Evolutionary conservation across 2,329 filamentous ascomycete genomes (phyloP).

Genomic region (Beauveria australis): DNA sequence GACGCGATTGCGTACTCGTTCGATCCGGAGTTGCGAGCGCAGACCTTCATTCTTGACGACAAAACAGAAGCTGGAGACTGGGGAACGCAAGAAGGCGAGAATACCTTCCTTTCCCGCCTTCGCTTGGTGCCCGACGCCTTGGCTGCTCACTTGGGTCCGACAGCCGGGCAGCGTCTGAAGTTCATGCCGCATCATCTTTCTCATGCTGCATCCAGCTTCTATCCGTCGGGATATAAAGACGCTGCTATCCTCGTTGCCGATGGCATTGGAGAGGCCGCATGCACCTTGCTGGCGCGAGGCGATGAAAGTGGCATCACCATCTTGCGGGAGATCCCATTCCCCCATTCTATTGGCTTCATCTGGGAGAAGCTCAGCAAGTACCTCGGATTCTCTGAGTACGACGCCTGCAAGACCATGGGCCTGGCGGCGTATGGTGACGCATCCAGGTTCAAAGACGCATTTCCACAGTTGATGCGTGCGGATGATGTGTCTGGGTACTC

Average conservation of each 20-base stretch:
- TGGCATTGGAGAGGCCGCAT: constrained; percentile 5
- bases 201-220: constrained; percentile 4
- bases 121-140: background rate
- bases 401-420: constrained; percentile 6
- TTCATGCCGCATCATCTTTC: constrained; percentile 7
- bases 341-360: constrained; percentile 3
- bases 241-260: constrained; percentile 6
- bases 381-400: constrained; percentile 2
- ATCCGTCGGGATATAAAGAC: background rate
- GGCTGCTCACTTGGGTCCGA: background rate
- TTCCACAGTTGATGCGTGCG: background rate
- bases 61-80: constrained; percentile 2
- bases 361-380: constrained; percentile 8
- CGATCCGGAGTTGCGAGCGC: background rate
- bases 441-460: background rate
- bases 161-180: background rate
- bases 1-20: constrained; percentile 4
- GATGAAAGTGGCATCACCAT: constrained; percentile 16
- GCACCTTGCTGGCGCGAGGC: background rate
- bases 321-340: constrained; percentile 7
- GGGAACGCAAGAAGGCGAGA: constrained; percentile 2
- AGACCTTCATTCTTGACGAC: background rate
- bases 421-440: background rate
- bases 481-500: background rate
- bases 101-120: background rate